A percentile compares a stretch with the other conserved stretches of the same genome.
phyloP scores from a whole-genome alignment of 768 basidiomycete genomes.

The Hydnum rufescens region DNA sequence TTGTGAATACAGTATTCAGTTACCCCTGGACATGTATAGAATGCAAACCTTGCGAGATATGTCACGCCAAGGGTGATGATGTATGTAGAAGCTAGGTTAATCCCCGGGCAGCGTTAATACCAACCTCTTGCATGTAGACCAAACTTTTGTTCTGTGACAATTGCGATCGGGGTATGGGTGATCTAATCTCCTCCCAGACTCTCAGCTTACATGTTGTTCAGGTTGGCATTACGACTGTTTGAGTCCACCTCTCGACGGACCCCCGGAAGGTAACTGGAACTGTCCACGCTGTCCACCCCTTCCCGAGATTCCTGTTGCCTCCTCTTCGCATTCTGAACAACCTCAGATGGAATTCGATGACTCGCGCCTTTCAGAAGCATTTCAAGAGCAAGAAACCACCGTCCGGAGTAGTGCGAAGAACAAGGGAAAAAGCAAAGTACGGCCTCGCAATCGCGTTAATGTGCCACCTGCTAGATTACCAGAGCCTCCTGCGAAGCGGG shows the following conservation, averaged over 20 bases:
- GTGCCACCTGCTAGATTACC: too few relatives aligned
- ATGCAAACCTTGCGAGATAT: conserved; percentile 84
- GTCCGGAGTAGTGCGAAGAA: not conserved
- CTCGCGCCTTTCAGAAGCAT: not conserved
- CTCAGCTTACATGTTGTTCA: conserved; percentile 14
- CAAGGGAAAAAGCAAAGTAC: not conserved
- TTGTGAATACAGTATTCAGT: conserved; percentile 38
- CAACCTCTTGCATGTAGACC: conserved; percentile 31
- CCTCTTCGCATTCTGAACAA: conserved; percentile 19
- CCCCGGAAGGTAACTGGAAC: conserved; percentile 62
- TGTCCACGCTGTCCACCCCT: conserved; percentile 39
- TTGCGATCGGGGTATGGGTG: conserved; percentile 60
- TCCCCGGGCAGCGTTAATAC: conserved; percentile 6
- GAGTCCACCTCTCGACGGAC: conserved; percentile 42
- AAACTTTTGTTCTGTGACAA: conserved; percentile 80
- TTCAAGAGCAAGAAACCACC: not conserved
- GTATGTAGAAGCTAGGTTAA: conserved; percentile 28
- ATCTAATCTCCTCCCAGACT: conserved; percentile 5
- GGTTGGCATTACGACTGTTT: conserved; percentile 80
- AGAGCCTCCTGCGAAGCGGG: too few relatives aligned
- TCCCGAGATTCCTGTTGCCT: conserved; percentile 23
- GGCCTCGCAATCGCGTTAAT: too few relatives aligned
- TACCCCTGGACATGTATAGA: conserved; percentile 82
- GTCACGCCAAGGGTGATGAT: conserved; percentile 68
- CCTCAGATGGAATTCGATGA: not conserved